Percentiles rank a stretch among this genome's conserved stretches.
These are phyloP conservation scores for Casuarina equisetifolia DNA, from an alignment of 306 rosid genomes.

Conservation along the genomic window DNA sequence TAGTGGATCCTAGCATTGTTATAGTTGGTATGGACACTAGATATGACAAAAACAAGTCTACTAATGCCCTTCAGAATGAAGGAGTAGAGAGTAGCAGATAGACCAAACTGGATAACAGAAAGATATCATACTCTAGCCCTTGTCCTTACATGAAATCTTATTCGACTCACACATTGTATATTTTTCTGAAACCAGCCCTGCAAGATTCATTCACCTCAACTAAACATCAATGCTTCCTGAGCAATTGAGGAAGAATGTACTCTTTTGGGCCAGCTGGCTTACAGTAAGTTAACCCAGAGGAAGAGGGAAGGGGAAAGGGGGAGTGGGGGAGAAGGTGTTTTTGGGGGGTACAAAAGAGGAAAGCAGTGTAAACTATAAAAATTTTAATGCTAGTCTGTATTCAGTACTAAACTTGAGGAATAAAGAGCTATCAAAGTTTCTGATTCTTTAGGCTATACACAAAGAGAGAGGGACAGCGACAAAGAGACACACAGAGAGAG, in stretches of 20 bases:
- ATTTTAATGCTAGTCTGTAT: neutral
- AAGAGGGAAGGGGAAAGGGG: neutral
- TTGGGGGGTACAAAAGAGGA: too few species aligned
- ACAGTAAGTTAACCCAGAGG: neutral
- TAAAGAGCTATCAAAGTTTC: neutral
- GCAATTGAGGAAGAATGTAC: neutral
- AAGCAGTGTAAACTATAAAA: neutral
- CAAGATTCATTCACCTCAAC: neutral
- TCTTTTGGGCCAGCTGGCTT: neutral
- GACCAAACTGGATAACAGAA: neutral
- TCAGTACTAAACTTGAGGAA: neutral
- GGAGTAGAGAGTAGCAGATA: constrained; percentile 13
- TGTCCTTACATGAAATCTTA: neutral
- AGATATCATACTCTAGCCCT: neutral
- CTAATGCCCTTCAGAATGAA: neutral
- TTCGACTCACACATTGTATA: neutral
- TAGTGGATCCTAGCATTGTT: neutral
- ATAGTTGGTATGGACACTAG: neutral
- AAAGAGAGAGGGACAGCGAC: neutral
- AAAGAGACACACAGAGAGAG: neutral
- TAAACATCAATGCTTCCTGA: neutral
- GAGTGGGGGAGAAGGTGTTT: too few species aligned
- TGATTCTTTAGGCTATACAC: constrained; percentile 5
- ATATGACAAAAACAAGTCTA: constrained; percentile 4
- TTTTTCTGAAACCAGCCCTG: neutral